phyloP scores from a whole-genome alignment of 2,329 filamentous ascomycete genomes.

The Neoscytalidium dimidiatum region DNA sequence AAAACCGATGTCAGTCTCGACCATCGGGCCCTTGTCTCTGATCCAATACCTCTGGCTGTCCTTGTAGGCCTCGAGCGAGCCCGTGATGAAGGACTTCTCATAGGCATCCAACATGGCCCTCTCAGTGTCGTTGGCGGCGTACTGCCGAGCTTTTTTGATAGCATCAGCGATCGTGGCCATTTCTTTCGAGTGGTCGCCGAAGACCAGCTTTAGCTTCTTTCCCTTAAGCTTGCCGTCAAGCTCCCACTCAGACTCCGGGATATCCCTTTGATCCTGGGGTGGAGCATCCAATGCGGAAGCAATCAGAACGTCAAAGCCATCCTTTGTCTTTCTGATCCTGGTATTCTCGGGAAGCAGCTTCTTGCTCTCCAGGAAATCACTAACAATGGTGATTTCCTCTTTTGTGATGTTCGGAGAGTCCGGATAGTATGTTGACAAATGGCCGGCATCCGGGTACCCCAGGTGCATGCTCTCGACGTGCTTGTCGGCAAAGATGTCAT shows the following conservation, averaged over 20 bases:
- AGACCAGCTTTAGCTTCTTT: slow-evolving; percentile 48
- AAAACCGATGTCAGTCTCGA: slow-evolving; percentile 57
- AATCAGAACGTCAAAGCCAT: slow-evolving; percentile 51
- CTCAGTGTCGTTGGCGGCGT: slow-evolving; percentile 49
- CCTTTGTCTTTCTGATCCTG: slow-evolving; percentile 46
- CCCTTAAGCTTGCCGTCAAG: slow-evolving; percentile 44
- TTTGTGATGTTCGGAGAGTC: slow-evolving; percentile 50
- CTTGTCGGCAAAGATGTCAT: slow-evolving; percentile 46
- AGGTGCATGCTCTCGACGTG: slow-evolving; percentile 48
- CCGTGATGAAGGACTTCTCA: slow-evolving; percentile 52
- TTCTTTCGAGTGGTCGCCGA: slow-evolving; percentile 49
- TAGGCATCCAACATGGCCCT: slow-evolving; percentile 50
- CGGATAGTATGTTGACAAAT: slow-evolving; percentile 54
- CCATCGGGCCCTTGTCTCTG: slow-evolving; percentile 52
- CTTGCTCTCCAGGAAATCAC: slow-evolving; percentile 49
- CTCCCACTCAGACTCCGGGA: slow-evolving; percentile 48
- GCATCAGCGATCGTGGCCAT: slow-evolving; percentile 50
- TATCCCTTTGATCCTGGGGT: slow-evolving; percentile 40
- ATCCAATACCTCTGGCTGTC: slow-evolving; percentile 57
- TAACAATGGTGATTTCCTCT: slow-evolving; percentile 49
- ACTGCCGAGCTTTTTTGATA: slow-evolving; percentile 49
- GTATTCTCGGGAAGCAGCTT: slow-evolving; percentile 54
- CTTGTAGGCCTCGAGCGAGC: slow-evolving; percentile 53
- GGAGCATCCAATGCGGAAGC: slow-evolving; percentile 48
- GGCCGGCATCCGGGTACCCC: slow-evolving; percentile 51